phyloP scores from a whole-genome alignment of 345 rosid genomes.

The Eucalyptus lansdowneana region DNA sequence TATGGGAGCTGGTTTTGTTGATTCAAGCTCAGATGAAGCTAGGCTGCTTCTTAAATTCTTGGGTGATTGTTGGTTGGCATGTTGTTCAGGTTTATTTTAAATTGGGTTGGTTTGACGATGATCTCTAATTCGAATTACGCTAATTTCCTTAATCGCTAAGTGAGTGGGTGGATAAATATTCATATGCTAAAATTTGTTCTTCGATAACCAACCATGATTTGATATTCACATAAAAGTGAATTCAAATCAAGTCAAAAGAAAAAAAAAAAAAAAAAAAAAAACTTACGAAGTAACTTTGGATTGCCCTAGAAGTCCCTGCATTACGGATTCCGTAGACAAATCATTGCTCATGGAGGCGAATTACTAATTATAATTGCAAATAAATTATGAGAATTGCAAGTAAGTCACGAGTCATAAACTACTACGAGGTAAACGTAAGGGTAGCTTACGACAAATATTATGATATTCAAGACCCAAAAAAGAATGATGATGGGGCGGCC shows the following conservation, averaged over 20 bases:
- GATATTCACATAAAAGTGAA: too few relatives aligned
- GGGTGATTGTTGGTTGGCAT: background rate
- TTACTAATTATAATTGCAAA: background rate
- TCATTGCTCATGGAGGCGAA: background rate
- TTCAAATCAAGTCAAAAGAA: too few relatives aligned
- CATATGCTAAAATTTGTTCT: fast-evolving
- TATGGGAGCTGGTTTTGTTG: background rate
- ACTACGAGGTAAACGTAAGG: background rate
- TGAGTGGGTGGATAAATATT: fast-evolving
- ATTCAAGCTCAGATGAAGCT: background rate
- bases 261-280: too few relatives aligned
- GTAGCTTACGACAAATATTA: too few relatives aligned
- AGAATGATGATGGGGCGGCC: background rate
- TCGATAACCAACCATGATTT: fast-evolving
- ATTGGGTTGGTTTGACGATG: background rate
- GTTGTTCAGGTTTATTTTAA: background rate
- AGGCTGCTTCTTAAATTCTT: background rate
- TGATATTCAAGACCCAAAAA: background rate
- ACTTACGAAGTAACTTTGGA: background rate
- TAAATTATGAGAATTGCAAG: background rate
- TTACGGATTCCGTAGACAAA: background rate
- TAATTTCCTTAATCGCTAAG: background rate
- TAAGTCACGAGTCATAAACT: background rate
- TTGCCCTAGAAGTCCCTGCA: too few relatives aligned
- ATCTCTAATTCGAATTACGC: fast-evolving